Evolutionary conservation across 1,139 yeast genomes (phyloP), one percentile per base, ranked within the genome.

Genomic region (Debaryomyces psychrophilus): DNA sequence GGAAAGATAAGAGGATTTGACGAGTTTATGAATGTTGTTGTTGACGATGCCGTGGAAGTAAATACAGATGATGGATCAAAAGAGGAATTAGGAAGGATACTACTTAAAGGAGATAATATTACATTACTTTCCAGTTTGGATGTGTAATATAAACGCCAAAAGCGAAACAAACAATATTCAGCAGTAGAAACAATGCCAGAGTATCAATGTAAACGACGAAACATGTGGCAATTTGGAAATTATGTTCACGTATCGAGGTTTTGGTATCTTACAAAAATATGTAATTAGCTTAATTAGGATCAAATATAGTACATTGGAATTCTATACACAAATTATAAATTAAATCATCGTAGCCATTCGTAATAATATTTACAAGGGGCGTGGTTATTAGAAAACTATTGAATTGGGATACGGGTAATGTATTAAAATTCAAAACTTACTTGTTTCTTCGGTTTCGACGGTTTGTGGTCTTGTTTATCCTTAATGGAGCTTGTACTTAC

Each of bases 1-100:
- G 99, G 99, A 1, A 81, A 79, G 53, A 85, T 93, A 41, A 75
- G 82, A 57, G 99, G 99, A 1, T 93, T 95, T 66, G 99, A 95
- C 65, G 99, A 95, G 69, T 93, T 90, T 60, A 93, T 95, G 99
- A 95, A 95, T 60, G 69, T 95, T 14, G 98, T 92, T n/a, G 70
- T 95, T 11, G 96, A 89, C 50, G 93, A 90, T 47, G 97, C 98
- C 0, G 76, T 79, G 14, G 97, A 93, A 58, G 70, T 87, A 58
- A 60, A 76, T 53, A 64, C 64, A 45, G 45, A 62, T 50, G 73
- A 76, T 46, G 80, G 82, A n/a, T 54, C 69, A 8, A 61, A 60
- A 44, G 71, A 67, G 35, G 45, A 69, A 60, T 54, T 76, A 46
- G 80, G 79, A 15, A 67, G 88, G 47, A 81, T 93, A 28, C 66